Conservation (phyloP, 1,284 basidiomycete genomes). For the Rhodotorula sp. region DNA sequence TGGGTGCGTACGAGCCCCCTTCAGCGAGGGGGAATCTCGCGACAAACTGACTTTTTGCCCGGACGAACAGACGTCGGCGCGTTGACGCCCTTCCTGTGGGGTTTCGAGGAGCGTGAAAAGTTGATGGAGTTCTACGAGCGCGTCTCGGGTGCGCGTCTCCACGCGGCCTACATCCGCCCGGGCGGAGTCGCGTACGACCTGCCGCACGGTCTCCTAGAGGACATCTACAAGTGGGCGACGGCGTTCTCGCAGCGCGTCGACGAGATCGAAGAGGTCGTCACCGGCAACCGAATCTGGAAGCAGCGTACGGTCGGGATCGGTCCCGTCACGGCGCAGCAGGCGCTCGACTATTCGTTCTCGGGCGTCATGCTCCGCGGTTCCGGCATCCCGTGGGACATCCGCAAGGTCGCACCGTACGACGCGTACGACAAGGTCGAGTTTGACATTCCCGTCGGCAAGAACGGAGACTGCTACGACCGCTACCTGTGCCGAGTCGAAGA, state of each 20-base stretch:
- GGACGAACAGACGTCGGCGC: conserved; percentile 74
- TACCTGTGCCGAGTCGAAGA: conserved; percentile 98
- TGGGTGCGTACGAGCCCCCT: conserved; percentile 52
- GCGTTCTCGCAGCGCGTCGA: conserved; percentile 84
- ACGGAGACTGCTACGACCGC: conserved; percentile 93
- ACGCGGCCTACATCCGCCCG: conserved; percentile 96
- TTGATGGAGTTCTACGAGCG: conserved; percentile 99
- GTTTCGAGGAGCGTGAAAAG: conserved; percentile 99
- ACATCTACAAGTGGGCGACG: conserved; percentile 97
- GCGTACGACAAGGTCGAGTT: conserved; percentile 98
- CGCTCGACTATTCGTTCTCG: conserved; percentile 88
- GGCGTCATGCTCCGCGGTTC: conserved; percentile 96
- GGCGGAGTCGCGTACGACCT: conserved; percentile 98
- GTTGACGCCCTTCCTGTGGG: conserved; percentile 98
- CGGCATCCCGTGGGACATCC: conserved; percentile 91
- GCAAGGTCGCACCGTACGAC: conserved; percentile 91
- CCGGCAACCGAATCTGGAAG: conserved; percentile 98
- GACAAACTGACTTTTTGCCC: background rate
- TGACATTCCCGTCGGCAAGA: conserved; percentile 91
- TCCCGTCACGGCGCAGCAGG: conserved; percentile 85
- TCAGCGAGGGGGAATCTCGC: background rate
- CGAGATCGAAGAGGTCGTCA: conserved; percentile 97
- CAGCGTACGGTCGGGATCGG: conserved; percentile 88
- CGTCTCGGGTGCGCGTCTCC: conserved; percentile 94
- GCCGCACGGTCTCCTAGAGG: conserved; percentile 91